Evolutionary conservation across 192 early-diverging fungal genomes (phyloP).

Genomic region (Ambispora gerdemannii): DNA sequence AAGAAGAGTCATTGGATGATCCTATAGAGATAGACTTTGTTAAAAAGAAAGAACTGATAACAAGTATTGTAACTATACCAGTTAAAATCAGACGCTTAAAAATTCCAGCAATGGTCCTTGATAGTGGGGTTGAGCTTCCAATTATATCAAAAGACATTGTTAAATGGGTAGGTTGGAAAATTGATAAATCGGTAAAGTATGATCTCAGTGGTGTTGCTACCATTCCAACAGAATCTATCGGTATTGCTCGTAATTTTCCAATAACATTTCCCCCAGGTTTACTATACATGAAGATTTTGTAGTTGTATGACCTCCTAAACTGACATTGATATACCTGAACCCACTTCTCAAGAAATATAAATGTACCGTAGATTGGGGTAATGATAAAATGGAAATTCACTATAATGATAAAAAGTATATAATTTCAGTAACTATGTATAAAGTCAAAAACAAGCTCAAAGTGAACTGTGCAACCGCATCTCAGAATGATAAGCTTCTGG

Average conservation of each 20-base stretch:
- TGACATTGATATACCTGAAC: conserved; percentile 3
- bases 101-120: conserved; percentile 2
- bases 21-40: conserved; percentile 12
- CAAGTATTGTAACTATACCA: neutral
- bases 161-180: neutral
- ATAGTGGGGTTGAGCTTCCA: neutral
- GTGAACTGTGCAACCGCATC: neutral
- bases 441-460: too few species aligned
- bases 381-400: conserved; percentile 10
- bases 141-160: conserved; percentile 12
- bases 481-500: neutral
- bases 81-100: conserved; percentile 10
- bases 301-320: neutral
- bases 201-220: too few species aligned
- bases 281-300: too few species aligned
- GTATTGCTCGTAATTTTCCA: too few species aligned
- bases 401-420: neutral
- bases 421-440: conserved; percentile 18
- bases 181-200: neutral
- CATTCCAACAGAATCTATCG: too few species aligned
- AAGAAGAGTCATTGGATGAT: neutral
- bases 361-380: too few species aligned
- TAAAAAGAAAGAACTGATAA: conserved; percentile 6
- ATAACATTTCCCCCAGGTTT: too few species aligned
- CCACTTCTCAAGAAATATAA: conserved; percentile 21